Conservation (phyloP, 2,329 filamentous ascomycete species). For the Epichloe elymi region DNA sequence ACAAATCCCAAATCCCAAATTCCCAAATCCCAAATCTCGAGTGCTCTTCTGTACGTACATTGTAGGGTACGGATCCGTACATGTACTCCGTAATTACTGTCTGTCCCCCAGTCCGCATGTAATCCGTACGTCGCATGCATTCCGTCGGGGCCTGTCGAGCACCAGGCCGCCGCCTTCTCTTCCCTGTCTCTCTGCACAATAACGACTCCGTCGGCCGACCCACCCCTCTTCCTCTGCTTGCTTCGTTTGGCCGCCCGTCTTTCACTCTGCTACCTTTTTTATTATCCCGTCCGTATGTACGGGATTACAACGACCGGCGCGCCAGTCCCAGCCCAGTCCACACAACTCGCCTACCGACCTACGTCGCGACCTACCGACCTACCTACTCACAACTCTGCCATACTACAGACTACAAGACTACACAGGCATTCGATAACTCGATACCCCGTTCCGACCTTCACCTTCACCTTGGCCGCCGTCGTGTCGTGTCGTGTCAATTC, state of each 20-base stretch:
- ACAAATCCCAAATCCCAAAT: not conserved
- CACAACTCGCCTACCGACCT: not conserved
- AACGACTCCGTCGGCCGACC: slow-evolving; percentile 2
- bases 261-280: not conserved
- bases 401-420: not conserved
- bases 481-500: too few relatives aligned
- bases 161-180: too few relatives aligned
- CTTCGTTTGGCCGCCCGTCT: not conserved
- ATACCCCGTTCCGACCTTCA: not conserved
- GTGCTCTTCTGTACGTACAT: not conserved
- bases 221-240: not conserved
- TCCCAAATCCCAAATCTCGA: not conserved
- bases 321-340: not conserved
- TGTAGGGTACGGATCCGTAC: not conserved
- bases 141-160: too few relatives aligned
- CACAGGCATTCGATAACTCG: not conserved
- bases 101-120: too few relatives aligned
- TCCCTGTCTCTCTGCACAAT: too few relatives aligned
- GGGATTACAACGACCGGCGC: not conserved
- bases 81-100: not conserved
- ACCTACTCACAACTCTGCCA: too few relatives aligned
- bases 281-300: too few relatives aligned
- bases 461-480: not conserved
- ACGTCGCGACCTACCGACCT: too few relatives aligned
- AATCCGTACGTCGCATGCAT: too few relatives aligned